Conservation (phyloP, 2,329 filamentous ascomycete genomes). For the Colletotrichum falcatum region DNA sequence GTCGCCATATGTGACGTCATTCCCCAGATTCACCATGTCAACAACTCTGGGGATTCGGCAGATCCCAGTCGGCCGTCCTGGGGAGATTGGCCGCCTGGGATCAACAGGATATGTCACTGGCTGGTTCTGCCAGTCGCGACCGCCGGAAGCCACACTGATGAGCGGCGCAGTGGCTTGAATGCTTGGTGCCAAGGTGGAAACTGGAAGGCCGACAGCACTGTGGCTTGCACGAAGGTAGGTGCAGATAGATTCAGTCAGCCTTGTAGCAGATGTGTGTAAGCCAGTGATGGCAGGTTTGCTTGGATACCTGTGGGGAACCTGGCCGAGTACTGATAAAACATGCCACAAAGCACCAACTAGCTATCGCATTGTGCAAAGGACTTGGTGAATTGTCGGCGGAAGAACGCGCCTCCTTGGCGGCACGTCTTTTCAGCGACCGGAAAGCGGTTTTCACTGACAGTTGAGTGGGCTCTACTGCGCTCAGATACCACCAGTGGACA, state of each 20-base stretch:
- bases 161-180: not conserved
- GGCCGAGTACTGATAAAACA: not conserved
- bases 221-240: not conserved
- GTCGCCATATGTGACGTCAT: slow-evolving; percentile 11
- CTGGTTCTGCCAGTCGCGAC: slow-evolving; percentile 16
- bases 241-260: not conserved
- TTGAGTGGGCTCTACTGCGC: not conserved
- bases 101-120: slow-evolving; percentile 12
- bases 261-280: too few relatives aligned
- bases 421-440: not conserved
- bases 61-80: slow-evolving; percentile 7
- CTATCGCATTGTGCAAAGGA: not conserved
- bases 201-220: not conserved
- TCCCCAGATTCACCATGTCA: slow-evolving; percentile 2
- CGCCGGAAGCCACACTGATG: not conserved
- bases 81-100: not conserved
- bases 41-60: slow-evolving; percentile 10
- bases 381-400: not conserved
- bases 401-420: not conserved
- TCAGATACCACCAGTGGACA: not conserved
- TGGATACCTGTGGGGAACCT: not conserved
- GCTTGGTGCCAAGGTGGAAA: not conserved
- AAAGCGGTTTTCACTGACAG: not conserved
- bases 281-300: not conserved
- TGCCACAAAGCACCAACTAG: not conserved